Evolutionary conservation across 192 early-diverging fungal genomes (phyloP).

Genomic region (Coemansia sp.): DNA sequence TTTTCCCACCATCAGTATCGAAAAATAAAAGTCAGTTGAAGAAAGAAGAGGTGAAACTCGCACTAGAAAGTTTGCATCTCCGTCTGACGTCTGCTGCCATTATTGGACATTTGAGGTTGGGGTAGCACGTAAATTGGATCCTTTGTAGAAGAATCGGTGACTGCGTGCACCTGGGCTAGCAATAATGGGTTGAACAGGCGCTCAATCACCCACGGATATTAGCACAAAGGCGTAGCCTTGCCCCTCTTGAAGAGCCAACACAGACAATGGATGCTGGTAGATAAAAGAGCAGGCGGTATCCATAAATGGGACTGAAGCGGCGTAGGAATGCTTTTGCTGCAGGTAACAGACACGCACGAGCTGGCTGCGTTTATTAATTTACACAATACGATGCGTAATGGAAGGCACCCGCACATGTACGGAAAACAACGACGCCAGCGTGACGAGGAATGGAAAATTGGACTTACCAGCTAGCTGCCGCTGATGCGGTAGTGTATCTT

Average conservation of each 20-base stretch:
- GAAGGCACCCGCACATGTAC: not conserved
- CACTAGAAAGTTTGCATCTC: not conserved
- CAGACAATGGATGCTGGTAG: not conserved
- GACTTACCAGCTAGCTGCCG: too few species aligned
- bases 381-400: slow-evolving; percentile 4
- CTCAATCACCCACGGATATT: slow-evolving; percentile 9
- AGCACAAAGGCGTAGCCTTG: not conserved
- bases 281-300: slow-evolving; percentile 1
- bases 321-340: slow-evolving; percentile 1
- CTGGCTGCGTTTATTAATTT: slow-evolving; percentile 15
- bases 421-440: not conserved
- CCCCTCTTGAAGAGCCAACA: too few species aligned
- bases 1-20: not conserved
- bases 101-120: not conserved
- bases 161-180: not conserved
- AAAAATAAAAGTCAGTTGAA: not conserved
- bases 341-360: not conserved
- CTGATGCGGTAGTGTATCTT: too few species aligned
- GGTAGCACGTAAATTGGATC: not conserved
- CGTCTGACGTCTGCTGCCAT: not conserved
- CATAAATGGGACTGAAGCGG: slow-evolving; percentile 1
- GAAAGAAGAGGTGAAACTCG: not conserved
- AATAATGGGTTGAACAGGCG: not conserved
- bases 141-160: slow-evolving; percentile 8
- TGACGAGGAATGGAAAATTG: not conserved